A percentile compares a stretch with the other conserved stretches of the same genome.
These are phyloP conservation scores for Casuarina equisetifolia DNA, from an alignment of 306 rosid genomes.

Conservation along the genomic window DNA sequence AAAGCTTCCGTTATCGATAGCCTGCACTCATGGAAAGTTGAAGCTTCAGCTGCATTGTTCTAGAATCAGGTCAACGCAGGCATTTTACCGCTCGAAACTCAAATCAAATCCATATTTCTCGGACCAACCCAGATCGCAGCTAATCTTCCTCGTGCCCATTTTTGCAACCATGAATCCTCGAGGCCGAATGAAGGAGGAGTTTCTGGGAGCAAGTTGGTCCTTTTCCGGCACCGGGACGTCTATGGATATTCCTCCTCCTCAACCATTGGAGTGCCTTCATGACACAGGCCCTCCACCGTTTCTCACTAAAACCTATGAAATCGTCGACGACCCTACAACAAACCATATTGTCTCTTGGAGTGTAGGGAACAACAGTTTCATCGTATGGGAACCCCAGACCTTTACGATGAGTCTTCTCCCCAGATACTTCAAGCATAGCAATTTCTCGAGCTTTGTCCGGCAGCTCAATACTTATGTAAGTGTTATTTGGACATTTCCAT, in stretches of 20 bases:
- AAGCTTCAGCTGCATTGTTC: slow-evolving; percentile 5
- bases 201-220: slow-evolving; percentile 33
- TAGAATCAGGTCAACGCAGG: background rate
- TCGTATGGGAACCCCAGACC: slow-evolving; percentile 79
- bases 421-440: slow-evolving; percentile 85
- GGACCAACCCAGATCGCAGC: slow-evolving; percentile 32
- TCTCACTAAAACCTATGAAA: slow-evolving; percentile 78
- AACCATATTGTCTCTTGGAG: slow-evolving; percentile 83
- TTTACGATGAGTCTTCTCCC: slow-evolving; percentile 71
- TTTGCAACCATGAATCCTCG: slow-evolving; percentile 39
- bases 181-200: slow-evolving; percentile 45
- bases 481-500: slow-evolving; percentile 8
- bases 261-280: slow-evolving; percentile 61
- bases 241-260: slow-evolving; percentile 32
- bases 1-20: background rate
- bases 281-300: slow-evolving; percentile 85
- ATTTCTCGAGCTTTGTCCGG: slow-evolving; percentile 92
- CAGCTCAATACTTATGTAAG: slow-evolving; percentile 95
- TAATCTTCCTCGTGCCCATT: background rate
- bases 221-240: slow-evolving; percentile 6
- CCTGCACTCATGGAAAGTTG: background rate
- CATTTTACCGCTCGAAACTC: background rate
- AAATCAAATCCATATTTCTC: background rate
- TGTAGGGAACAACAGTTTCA: slow-evolving; percentile 69
- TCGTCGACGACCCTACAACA: slow-evolving; percentile 69